A percentile compares a stretch with the other conserved stretches of the same genome.
These are phyloP conservation scores for Mimosa bimucronata DNA, from an alignment of 306 rosid species.

Conservation along the genomic window DNA sequence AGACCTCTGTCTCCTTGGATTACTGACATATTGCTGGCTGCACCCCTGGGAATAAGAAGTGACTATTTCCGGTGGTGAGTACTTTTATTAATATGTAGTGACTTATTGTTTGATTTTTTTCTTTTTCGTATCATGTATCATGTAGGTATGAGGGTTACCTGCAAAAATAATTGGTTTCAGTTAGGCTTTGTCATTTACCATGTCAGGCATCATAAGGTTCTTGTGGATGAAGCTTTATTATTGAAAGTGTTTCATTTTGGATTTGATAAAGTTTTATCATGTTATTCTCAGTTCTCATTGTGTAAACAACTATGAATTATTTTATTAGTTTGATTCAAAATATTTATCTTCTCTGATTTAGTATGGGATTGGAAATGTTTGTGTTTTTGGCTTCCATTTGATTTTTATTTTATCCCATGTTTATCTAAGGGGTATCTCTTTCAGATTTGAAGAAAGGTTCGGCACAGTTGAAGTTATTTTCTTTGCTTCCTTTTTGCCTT, in stretches of 20 bases:
- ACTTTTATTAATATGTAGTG: not conserved
- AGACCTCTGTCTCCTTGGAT: constrained; percentile 98
- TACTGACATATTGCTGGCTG: constrained; percentile 86
- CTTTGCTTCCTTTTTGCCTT: not conserved
- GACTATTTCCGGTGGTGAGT: constrained; percentile 98
- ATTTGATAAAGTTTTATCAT: not conserved
- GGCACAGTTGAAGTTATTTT: not conserved
- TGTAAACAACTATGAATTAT: not conserved
- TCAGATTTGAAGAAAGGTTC: not conserved
- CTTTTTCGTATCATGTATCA: not conserved
- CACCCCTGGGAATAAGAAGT: constrained; percentile 91
- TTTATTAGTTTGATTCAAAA: not conserved
- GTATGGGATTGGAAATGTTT: not conserved
- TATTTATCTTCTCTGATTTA: not conserved
- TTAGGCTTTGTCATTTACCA: not conserved
- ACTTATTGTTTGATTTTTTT: constrained; percentile 20
- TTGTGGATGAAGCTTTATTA: not conserved
- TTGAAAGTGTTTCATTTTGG: not conserved
- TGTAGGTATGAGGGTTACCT: not conserved
- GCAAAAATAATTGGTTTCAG: not conserved
- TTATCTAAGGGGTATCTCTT: not conserved
- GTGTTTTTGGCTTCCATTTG: not conserved
- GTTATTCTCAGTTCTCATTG: not conserved
- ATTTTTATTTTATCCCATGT: not conserved
- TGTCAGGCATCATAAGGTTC: not conserved